These are phyloP conservation scores for Ascochyta koolunga DNA, from an alignment of 2,329 filamentous ascomycete species.

Conservation along the genomic window DNA sequence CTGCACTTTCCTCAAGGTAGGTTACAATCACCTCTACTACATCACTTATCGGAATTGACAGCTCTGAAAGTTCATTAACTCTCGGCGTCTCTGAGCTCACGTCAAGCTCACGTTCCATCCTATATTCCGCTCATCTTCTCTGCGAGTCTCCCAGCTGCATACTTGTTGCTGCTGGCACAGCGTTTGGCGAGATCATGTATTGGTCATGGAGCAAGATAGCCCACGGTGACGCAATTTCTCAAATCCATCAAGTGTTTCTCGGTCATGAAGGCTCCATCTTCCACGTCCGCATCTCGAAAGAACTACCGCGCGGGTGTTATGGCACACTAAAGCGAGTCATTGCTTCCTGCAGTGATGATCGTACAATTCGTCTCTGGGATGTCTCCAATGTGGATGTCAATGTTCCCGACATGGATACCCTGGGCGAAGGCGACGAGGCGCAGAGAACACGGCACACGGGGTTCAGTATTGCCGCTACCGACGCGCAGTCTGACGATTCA, in stretches of 20 bases:
- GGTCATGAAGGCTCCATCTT: slow-evolving; percentile 94
- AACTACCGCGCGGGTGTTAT: slow-evolving; percentile 21
- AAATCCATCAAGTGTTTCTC: slow-evolving; percentile 62
- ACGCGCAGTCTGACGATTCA: slow-evolving; percentile 26
- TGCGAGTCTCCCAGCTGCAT: slow-evolving; percentile 66
- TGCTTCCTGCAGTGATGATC: slow-evolving; percentile 92
- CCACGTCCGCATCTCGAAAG: slow-evolving; percentile 76
- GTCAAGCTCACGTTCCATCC: slow-evolving; percentile 77
- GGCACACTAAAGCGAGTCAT: slow-evolving; percentile 66
- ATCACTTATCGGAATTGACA: not conserved
- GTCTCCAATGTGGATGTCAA: slow-evolving; percentile 60
- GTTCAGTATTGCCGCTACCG: slow-evolving; percentile 47
- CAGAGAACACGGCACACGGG: slow-evolving; percentile 51
- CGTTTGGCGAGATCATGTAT: slow-evolving; percentile 90
- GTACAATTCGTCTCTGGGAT: slow-evolving; percentile 88
- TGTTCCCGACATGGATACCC: slow-evolving; percentile 22
- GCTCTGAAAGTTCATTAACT: slow-evolving; percentile 8
- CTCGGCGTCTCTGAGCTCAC: slow-evolving; percentile 57
- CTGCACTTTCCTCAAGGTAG: slow-evolving; percentile 17
- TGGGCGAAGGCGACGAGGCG: slow-evolving; percentile 27
- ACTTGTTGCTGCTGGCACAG: slow-evolving; percentile 85
- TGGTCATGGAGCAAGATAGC: slow-evolving; percentile 71
- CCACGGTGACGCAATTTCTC: slow-evolving; percentile 28
- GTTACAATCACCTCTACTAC: not conserved
- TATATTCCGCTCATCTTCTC: slow-evolving; percentile 81